Base-by-base conservation (phyloP, 192 early-diverging fungal genomes). In the Rhizophlyctis rosea region DNA sequence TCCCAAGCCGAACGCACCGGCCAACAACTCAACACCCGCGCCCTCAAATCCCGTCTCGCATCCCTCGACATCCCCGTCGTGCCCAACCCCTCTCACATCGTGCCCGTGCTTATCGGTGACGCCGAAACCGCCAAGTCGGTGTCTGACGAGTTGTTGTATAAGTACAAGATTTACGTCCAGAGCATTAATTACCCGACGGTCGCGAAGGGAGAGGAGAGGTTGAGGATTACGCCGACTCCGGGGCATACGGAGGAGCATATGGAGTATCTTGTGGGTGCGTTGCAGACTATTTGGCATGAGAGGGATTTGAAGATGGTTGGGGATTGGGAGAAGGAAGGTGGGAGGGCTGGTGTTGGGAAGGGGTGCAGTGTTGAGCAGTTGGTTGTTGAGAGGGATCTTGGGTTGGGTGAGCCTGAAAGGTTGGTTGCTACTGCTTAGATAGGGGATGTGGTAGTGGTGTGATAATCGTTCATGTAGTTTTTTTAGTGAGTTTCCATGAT, bases 171-270 rank as follows among this genome's bases (percentile, higher is more conserved):
- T 70, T 99, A 99, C 74, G 96, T 97, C 39, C 96, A 99, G 80
- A 86, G 82, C 71, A 99, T 99, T 84, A 99, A 99, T 81, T 99
- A 92, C 76, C 96, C 96, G 28, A 99, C 96, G 28, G 94, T 98
- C 13, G 75, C 90, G 50, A 82, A 85, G 4, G 96, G 96, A 47
- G 90, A 99, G 77, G 96, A 99, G 77, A 86, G 96, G 51, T 87
- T 99, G 59, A 87, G 96, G 33, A 96, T 99, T 77, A 99, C 96
- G 11, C 96, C 96, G 2, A 92, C 95, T 52, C 96, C 96, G 29
- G 95, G 95, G 39, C 96, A 99, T 77, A 88, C 76, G 64, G 67
- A 69, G 28, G 78, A 74, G 53, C 91, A 92, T 87, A 90, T 91
- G 71, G 81, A 89, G 50, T 79, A 87, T 36, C 84, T 99, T 60